Percentiles rank a stretch among this genome's conserved stretches.
These are phyloP conservation scores for Sarocladiaceae sp. DNA, from an alignment of 2,329 filamentous ascomycete species.

Conservation along the genomic window DNA sequence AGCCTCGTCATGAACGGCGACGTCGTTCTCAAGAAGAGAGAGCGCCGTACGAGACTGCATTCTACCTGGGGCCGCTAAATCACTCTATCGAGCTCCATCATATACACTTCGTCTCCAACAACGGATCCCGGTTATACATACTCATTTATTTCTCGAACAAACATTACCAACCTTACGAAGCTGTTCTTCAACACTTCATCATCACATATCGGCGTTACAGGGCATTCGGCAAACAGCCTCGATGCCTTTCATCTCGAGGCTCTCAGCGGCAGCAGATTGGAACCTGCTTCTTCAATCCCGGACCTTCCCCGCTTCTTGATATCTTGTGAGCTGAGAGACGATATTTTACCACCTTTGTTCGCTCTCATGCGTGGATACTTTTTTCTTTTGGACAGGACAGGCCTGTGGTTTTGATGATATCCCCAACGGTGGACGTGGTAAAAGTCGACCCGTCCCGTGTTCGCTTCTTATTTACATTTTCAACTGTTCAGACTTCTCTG, in stretches of 20 bases:
- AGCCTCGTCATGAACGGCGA: slow-evolving; percentile 54
- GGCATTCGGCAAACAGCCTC: background rate
- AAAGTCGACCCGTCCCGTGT: background rate
- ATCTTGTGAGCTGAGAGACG: no score
- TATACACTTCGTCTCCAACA: background rate
- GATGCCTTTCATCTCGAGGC: background rate
- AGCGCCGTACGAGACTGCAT: slow-evolving; percentile 42
- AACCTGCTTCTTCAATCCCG: background rate
- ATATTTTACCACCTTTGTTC: no score
- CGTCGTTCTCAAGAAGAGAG: slow-evolving; percentile 48
- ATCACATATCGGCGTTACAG: background rate
- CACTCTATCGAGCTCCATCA: background rate
- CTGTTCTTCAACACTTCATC: no score
- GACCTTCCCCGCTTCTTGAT: background rate
- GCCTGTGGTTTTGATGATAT: slow-evolving; percentile 6
- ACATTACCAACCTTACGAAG: background rate
- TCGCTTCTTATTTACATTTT: slow-evolving; percentile 1
- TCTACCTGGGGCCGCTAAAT: slow-evolving; percentile 38
- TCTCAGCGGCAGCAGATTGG: background rate
- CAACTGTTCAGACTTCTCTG: background rate
- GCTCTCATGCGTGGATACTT: no score
- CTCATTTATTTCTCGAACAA: background rate
- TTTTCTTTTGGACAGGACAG: background rate
- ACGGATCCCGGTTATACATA: background rate
- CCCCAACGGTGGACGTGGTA: background rate